Evolutionary conservation across 805 yeast genomes (phyloP).

Genomic region (Metschnikowia noctiluminum): DNA sequence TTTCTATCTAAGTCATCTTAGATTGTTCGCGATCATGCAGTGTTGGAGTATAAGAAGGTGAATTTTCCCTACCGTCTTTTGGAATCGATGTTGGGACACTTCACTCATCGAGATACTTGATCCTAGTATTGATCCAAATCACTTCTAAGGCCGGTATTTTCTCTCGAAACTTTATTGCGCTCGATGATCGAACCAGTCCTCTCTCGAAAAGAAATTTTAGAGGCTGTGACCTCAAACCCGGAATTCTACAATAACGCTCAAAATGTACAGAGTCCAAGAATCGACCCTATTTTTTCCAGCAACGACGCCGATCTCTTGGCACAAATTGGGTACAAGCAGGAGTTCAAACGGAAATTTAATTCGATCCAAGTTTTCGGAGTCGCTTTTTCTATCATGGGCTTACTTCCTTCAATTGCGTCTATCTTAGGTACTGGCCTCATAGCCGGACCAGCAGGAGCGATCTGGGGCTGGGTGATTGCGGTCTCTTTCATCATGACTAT

Average conservation of each 20-base stretch:
- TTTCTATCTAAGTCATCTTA: too few species aligned
- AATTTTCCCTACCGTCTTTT: too few species aligned
- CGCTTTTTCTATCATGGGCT: conserved; percentile 40
- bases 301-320: conserved; percentile 33
- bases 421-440: conserved; percentile 48
- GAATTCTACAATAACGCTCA: conserved; percentile 24
- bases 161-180: too few species aligned
- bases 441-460: conserved; percentile 60
- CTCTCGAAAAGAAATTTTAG: conserved; percentile 15
- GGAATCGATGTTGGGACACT: too few species aligned
- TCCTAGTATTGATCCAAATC: too few species aligned
- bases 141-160: too few species aligned
- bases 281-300: conserved; percentile 8
- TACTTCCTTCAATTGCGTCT: conserved; percentile 33
- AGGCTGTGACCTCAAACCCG: conserved; percentile 23
- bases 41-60: too few species aligned
- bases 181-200: too few species aligned
- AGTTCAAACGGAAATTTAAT: conserved; percentile 55
- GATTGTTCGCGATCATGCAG: too few species aligned
- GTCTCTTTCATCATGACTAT: conserved; percentile 51
- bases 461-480: conserved; percentile 72
- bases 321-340: conserved; percentile 68
- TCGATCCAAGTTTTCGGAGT: conserved; percentile 65
- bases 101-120: too few species aligned
- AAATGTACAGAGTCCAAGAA: conserved; percentile 24